Conservation (phyloP, 176 grass and related monocot genomes). For the Thalia dealbata region DNA sequence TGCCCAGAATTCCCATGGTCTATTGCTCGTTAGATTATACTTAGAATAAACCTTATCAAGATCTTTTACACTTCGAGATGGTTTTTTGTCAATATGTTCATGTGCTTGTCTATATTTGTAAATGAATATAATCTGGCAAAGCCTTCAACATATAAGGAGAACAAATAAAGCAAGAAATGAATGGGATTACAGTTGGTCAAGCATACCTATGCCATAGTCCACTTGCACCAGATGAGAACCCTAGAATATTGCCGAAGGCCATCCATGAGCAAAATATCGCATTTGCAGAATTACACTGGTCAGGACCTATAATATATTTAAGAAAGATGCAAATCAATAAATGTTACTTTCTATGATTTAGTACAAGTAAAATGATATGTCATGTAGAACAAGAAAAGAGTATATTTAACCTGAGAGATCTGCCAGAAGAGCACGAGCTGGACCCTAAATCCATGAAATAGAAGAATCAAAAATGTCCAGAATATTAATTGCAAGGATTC, state of each 20-base stretch:
- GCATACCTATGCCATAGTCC: constrained; percentile 80
- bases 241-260: constrained; percentile 85
- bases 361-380: background rate
- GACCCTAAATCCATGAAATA: constrained; percentile 45
- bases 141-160: background rate
- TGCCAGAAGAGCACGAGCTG: constrained; percentile 80
- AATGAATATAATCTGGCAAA: background rate
- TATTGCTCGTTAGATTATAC: too few species aligned
- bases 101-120: background rate
- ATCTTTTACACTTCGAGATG: too few species aligned
- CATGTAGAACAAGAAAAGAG: constrained; percentile 7
- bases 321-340: background rate
- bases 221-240: constrained; percentile 76
- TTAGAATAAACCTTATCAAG: too few species aligned
- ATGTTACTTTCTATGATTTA: background rate
- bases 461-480: background rate
- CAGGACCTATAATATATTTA: constrained; percentile 39
- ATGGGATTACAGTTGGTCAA: background rate
- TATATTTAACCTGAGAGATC: constrained; percentile 74
- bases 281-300: constrained; percentile 92
- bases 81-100: background rate
- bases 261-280: constrained; percentile 99
- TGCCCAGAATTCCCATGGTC: too few species aligned
- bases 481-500: background rate
- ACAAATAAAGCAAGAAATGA: background rate